phyloP scores from a whole-genome alignment of 306 rosid genomes.

The Oxytropis ochrocephala region DNA sequence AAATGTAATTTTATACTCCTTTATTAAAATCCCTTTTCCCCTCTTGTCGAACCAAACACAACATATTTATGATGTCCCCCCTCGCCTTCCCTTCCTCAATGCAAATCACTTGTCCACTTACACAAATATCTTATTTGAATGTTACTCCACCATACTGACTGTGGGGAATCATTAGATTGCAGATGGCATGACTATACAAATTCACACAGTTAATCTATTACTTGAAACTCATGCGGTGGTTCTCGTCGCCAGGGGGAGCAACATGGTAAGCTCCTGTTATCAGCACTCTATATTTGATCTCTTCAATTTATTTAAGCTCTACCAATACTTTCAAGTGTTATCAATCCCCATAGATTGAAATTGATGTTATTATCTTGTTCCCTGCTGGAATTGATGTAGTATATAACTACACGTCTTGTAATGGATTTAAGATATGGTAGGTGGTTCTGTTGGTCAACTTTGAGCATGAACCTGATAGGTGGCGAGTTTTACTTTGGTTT shows the following conservation, averaged over 20 bases:
- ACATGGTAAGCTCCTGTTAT: constrained; percentile 56
- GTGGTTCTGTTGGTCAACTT: background rate
- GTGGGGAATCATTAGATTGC: constrained; percentile 53
- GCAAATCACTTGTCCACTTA: constrained; percentile 5
- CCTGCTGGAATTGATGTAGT: constrained; percentile 6
- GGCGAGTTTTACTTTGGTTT: background rate
- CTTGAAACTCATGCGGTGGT: constrained; percentile 94
- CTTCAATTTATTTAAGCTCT: background rate
- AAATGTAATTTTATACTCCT: too few relatives aligned
- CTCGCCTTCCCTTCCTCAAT: constrained; percentile 15
- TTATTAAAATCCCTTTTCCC: too few relatives aligned
- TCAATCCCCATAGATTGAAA: constrained; percentile 10
- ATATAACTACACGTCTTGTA: constrained; percentile 4
- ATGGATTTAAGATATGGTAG: background rate
- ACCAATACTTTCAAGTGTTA: background rate
- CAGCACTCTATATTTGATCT: background rate
- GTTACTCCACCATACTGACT: constrained; percentile 20
- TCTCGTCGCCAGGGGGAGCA: constrained; percentile 67
- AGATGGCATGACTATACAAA: constrained; percentile 94
- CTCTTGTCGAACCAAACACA: too few relatives aligned
- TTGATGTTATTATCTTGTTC: constrained; percentile 1
- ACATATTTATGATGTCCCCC: too few relatives aligned
- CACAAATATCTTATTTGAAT: constrained; percentile 16
- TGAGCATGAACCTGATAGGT: constrained; percentile 14
- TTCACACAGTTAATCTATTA: constrained; percentile 72